Evolutionary conservation across 1,284 basidiomycete species (phyloP), one percentile per base, ranked within the genome.

Genomic region (Ceratorhiza oryzae-sativae): DNA sequence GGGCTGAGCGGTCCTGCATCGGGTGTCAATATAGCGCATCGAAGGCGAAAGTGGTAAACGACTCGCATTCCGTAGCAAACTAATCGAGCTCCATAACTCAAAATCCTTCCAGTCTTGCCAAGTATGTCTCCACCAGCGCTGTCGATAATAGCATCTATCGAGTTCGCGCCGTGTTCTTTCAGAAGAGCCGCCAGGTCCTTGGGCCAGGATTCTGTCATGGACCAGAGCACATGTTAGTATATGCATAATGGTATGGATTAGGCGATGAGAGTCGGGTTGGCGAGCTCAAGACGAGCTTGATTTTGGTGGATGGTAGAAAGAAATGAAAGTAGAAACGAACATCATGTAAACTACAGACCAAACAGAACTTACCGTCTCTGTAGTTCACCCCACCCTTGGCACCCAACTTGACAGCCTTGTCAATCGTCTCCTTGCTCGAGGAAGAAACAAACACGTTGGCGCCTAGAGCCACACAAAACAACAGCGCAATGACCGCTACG

Each of bases 361-460:
- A 58, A 3, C 6, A 32, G 34, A 41, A 79, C 86, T 67, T 62
- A 87, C 90, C 80, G 65, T 87, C 51, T 1, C 49, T 90, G 80
- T 95, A 95, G 76, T 85, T 87, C 4, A 90, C 88, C 0, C 94
- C 93, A 9, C 87, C 93, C 75, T 85, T 86, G 0, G 92, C 93
- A n/a, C 93, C 93, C 8, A 94, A 80, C 12, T 80, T 80, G 25
- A 87, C 78, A 0, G 93, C 93, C 56, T 85, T 86, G 41, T 83
- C 78, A 67, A 95, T 87, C 81, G 95, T 95, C 1, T 87, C 86
- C 23, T 85, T 81, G 48, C 80, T 87, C 0, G 91, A 86, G 72
- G 90, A 93, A 0, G 93, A 93, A n/a, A 95, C 92, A 79, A 88
- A 95, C 10, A 94, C 92, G 55, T 87, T 86, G 0, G 91, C 92